Conservation (phyloP, 176 grass and related monocot species). For the Avena atlantica region DNA sequence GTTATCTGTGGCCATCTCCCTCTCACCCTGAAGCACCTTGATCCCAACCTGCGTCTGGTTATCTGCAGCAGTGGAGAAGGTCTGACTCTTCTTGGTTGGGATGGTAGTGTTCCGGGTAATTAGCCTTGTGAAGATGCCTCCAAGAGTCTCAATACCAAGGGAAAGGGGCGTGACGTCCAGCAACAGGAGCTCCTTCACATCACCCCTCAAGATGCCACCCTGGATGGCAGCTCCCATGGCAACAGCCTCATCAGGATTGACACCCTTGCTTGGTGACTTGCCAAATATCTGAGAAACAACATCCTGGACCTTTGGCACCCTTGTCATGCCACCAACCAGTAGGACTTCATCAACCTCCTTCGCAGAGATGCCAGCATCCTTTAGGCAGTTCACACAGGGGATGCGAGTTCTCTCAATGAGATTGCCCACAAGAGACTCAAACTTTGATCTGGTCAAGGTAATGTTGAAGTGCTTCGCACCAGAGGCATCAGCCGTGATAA, state of each 20-base stretch:
- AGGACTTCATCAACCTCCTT: conserved; percentile 97
- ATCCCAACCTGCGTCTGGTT: conserved; percentile 90
- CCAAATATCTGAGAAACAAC: conserved; percentile 87
- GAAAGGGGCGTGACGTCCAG: conserved; percentile 96
- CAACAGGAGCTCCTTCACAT: conserved; percentile 98
- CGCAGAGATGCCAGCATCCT: conserved; percentile 84
- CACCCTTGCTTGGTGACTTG: conserved; percentile 92
- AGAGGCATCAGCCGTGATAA: conserved; percentile 90
- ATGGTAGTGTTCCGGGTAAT: conserved; percentile 97
- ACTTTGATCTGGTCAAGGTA: conserved; percentile 89
- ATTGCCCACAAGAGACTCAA: conserved; percentile 72
- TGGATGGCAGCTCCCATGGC: conserved; percentile 94
- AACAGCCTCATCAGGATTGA: conserved; percentile 98
- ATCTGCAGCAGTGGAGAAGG: conserved; percentile 91
- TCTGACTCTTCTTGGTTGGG: conserved; percentile 96
- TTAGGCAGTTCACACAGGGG: conserved; percentile 85
- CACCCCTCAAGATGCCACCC: conserved; percentile 93
- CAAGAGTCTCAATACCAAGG: conserved; percentile 94
- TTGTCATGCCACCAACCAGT: conserved; percentile 96
- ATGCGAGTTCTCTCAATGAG: conserved; percentile 90
- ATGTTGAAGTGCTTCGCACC: conserved; percentile 98
- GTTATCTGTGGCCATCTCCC: conserved; percentile 94
- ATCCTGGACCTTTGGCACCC: conserved; percentile 95
- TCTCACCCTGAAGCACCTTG: conserved; percentile 97
- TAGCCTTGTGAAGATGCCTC: conserved; percentile 97